phyloP scores from a whole-genome alignment of 2,329 filamentous ascomycete genomes.

The Arachnopeziza araneosa region DNA sequence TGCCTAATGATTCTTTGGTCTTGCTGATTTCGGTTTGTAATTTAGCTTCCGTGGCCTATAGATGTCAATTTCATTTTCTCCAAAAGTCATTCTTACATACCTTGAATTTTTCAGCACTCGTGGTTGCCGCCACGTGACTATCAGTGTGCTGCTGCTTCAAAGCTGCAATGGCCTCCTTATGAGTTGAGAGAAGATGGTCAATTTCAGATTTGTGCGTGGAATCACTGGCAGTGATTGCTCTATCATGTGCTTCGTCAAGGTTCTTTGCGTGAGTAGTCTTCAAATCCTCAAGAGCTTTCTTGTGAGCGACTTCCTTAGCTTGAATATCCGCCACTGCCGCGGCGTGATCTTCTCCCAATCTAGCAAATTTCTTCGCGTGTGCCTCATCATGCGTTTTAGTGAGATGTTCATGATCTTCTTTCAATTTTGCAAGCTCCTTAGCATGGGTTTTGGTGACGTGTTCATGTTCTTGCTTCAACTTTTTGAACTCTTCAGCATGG shows the following conservation, averaged over 20 bases:
- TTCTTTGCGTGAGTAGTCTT: constrained; percentile 53
- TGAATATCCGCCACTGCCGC: constrained; percentile 30
- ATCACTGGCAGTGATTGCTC: constrained; percentile 41
- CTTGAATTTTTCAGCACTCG: constrained; percentile 22
- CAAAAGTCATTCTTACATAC: constrained; percentile 18
- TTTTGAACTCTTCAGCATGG: constrained; percentile 21
- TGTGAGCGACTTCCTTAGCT: constrained; percentile 46
- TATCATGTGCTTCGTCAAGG: constrained; percentile 50
- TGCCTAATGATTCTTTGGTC: constrained; percentile 33
- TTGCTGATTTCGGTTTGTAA: constrained; percentile 43
- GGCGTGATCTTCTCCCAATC: constrained; percentile 24
- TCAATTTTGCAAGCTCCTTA: constrained; percentile 6
- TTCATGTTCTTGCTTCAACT: constrained; percentile 19
- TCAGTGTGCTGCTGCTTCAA: constrained; percentile 43
- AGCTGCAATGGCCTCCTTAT: constrained; percentile 37
- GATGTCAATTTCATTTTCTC: constrained; percentile 33
- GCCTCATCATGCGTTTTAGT: constrained; percentile 10
- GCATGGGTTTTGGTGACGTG: constrained; percentile 18
- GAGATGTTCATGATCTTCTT: constrained; percentile 4
- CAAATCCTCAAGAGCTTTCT: constrained; percentile 49
- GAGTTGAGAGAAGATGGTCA: constrained; percentile 48
- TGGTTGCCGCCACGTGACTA: constrained; percentile 28
- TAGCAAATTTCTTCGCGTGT: constrained; percentile 11
- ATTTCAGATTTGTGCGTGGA: constrained; percentile 45
- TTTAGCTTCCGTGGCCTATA: constrained; percentile 35